Base-by-base conservation (phyloP, 2,329 filamentous ascomycete species). In the Verticillium isaacii region DNA sequence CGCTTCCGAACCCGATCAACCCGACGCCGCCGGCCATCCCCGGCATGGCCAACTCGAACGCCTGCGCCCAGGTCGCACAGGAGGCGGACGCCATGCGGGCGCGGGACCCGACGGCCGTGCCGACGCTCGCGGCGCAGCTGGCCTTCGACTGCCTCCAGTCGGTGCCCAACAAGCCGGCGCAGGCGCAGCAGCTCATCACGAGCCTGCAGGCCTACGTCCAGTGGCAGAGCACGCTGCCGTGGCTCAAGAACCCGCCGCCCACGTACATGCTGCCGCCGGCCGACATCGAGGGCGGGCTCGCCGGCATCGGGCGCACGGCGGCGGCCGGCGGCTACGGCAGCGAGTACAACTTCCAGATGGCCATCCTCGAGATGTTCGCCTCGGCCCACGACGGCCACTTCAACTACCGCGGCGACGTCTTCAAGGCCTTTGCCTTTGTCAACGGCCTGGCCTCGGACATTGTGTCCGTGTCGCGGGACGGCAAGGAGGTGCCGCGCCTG, bases 361-460 rank as follows among this genome's bases (percentile, higher is more conserved):
- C 83, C 32, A 75, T 91, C 2, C 72, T 78, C 39, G 72, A 85
- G 8, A 76, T 87, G 39, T 68, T 68, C 39, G 77, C 78, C 29
- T 77, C 76, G 1, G 82, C 84, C 3, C 86, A 90, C 66, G 88
- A 91, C 68, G 86, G 87, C 1, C 89, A 91, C 68, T 86, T 89
- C 58, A 74, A 77, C 2, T 86, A 81, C 68, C 73, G 80, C 15
- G 82, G 84, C 2, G 82, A 86, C 65, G 74, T 80, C 5, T 77
- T 87, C 15, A 79, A 78, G 52, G 77, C 83, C 0, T 85, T 87
- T 56, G 75, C 32, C 70, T 82, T 67, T 74, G 78, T 58, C 67
- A 76, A 73, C 37, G 63, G 59, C 4, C 63, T 76, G 7, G 69
- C 68, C 1, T 23, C 61, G 7, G 72, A 74, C 19, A 68, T 89